Base-by-base conservation (phyloP, 2,329 filamentous ascomycete species). In the Cercospora sesami region DNA sequence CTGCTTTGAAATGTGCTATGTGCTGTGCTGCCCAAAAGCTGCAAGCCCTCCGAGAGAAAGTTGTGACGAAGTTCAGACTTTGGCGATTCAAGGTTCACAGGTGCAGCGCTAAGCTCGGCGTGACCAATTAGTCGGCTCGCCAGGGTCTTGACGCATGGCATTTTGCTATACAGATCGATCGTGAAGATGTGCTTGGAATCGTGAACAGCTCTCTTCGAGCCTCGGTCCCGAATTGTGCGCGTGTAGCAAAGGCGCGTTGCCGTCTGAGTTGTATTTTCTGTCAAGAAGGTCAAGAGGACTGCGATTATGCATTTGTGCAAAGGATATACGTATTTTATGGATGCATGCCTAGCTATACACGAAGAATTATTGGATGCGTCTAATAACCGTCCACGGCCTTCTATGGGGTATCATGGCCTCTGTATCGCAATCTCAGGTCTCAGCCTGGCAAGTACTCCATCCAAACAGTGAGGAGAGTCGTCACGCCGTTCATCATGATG, bases 91-190 rank as follows among this genome's bases (percentile, higher is more conserved):
- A 58, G 18, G 55, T 31, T 36, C 16, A 9, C 9, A 33, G 16
- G 45, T 51, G n/a, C 28, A 7, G 30, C 28, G 30, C 28, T 31
- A 31, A 16, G 55, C 28, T 59, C 36, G 55, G 55, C 55, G 8
- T 36, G 31, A 21, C 28, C 55, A 16, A 36, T 9, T 36, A n/a
- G 16, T 5, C 16, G 31, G 55, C 30, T 36, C 55, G 55, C 28
- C 55, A 59, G 30, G 55, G 55, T 59, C 55, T 59, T 59, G 55
- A 59, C 31, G 55, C 55, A 33, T 59, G 55, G 55, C 55, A 59
- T 59, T 14, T 5, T 31, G 55, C 9, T 36, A 36, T 21, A 59
- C 55, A 59, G 55, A 59, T 59, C 55, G 55, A 59, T 59, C 55
- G 55, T 33, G n/a, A 30, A 59, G 55, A 36, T 31, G 12, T 8